Evolutionary conservation across 2,329 filamentous ascomycete genomes (phyloP).

Genomic region (Aureobasidium musti): DNA sequence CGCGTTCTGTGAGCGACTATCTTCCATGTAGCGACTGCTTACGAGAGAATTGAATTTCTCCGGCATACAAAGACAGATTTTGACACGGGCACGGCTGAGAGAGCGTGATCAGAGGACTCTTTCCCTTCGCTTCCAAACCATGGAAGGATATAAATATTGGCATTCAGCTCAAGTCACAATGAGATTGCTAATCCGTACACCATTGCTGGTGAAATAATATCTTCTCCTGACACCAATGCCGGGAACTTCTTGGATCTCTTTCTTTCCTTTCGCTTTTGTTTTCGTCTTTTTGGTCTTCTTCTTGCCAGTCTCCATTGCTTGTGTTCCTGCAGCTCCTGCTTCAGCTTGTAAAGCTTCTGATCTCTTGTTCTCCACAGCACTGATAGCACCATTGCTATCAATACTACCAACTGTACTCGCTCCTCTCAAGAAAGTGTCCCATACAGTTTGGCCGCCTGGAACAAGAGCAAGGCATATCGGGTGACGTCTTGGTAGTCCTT

Average conservation of each 20-base stretch:
- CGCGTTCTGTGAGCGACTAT: too few relatives aligned
- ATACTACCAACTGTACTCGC: constrained; percentile 40
- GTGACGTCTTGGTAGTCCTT: constrained; percentile 67
- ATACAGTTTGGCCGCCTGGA: constrained; percentile 66
- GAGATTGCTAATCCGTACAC: constrained; percentile 75
- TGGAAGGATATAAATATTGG: background rate
- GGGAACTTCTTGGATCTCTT: constrained; percentile 35
- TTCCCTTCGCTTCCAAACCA: too few relatives aligned
- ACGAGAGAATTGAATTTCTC: constrained; percentile 19
- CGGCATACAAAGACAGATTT: background rate
- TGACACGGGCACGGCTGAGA: too few relatives aligned
- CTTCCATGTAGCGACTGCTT: background rate
- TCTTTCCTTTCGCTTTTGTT: constrained; percentile 59
- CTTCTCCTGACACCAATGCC: constrained; percentile 74
- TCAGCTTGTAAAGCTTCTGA: background rate
- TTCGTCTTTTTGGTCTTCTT: constrained; percentile 48
- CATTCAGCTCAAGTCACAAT: constrained; percentile 15
- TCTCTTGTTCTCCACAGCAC: background rate
- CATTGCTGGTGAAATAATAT: constrained; percentile 80
- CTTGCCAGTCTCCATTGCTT: constrained; percentile 27
- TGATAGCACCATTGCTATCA: constrained; percentile 32
- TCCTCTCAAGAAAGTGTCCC: constrained; percentile 64
- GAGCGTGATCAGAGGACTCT: too few relatives aligned
- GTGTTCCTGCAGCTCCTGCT: constrained; percentile 7
- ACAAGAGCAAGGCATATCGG: constrained; percentile 84